phyloP scores from a whole-genome alignment of 306 rosid genomes.

The Pterocarpus macrocarpus region DNA sequence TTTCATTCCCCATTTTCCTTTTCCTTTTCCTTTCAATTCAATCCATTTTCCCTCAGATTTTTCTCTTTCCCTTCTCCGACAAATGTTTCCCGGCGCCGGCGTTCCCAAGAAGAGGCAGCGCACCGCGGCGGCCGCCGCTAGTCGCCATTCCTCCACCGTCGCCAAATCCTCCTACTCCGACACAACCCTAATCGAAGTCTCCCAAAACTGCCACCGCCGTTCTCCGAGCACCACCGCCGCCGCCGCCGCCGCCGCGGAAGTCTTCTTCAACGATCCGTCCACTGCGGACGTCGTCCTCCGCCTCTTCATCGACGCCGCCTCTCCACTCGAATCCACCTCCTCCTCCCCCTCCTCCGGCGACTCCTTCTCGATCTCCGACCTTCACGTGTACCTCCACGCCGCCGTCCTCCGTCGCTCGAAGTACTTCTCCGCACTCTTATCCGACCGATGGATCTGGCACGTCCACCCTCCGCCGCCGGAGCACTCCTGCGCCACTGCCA shows the following conservation, averaged over 20 bases:
- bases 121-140: conserved; percentile 36
- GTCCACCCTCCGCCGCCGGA: not conserved
- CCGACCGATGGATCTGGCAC: conserved; percentile 78
- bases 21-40: not conserved
- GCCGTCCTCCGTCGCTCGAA: conserved; percentile 74
- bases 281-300: conserved; percentile 81
- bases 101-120: conserved; percentile 74
- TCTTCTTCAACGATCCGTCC: conserved; percentile 65
- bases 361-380: conserved; percentile 50
- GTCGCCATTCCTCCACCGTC: conserved; percentile 53
- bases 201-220: conserved; percentile 7
- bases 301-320: conserved; percentile 58
- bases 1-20: not conserved
- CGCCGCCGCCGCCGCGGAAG: not conserved
- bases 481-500: conserved; percentile 3
- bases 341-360: conserved; percentile 46
- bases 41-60: not conserved
- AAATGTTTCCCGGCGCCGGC: conserved; percentile 53
- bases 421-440: conserved; percentile 82
- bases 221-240: not conserved
- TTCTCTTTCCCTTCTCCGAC: not conserved
- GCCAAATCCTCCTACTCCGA: conserved; percentile 51
- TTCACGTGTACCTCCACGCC: conserved; percentile 75
- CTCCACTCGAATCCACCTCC: conserved; percentile 49
- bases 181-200: conserved; percentile 40